phyloP scores from a whole-genome alignment of 192 early-diverging fungal genomes.

The Coemansia sp. region DNA sequence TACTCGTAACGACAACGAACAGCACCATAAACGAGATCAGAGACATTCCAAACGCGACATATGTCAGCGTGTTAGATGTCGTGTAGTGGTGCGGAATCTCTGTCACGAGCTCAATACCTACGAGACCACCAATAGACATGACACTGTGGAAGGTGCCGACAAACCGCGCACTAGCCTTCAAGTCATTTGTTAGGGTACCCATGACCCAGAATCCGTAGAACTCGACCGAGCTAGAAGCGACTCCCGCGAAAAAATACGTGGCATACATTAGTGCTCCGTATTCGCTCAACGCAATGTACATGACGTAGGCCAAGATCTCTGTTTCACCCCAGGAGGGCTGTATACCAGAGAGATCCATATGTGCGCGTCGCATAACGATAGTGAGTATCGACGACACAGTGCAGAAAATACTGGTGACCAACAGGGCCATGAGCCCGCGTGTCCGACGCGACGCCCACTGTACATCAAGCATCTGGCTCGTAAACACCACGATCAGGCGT shows the following conservation, averaged over 20 bases:
- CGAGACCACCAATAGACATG: conserved; percentile 38
- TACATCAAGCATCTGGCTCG: conserved; percentile 41
- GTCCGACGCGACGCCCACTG: conserved; percentile 30
- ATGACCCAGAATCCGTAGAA: conserved; percentile 52
- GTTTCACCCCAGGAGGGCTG: conserved; percentile 9
- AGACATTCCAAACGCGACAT: conserved; percentile 18
- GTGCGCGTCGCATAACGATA: conserved; percentile 2
- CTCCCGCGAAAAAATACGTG: conserved; percentile 38
- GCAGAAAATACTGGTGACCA: conserved; percentile 12
- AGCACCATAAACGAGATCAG: conserved; percentile 24
- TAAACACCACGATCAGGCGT: conserved; percentile 29
- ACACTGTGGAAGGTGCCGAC: conserved; percentile 40
- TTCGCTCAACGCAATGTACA: conserved; percentile 12
- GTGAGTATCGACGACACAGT: conserved; percentile 17
- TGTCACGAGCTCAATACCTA: conserved; percentile 28
- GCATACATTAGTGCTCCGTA: conserved; percentile 20
- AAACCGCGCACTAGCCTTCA: conserved; percentile 40
- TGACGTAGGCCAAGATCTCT: conserved; percentile 14
- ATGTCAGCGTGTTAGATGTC: conserved; percentile 31
- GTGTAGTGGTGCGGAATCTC: conserved; percentile 16
- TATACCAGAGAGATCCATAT: conserved; percentile 14
- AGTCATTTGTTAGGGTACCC: conserved; percentile 49
- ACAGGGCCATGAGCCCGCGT: conserved; percentile 23
- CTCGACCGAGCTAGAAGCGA: conserved; percentile 43
- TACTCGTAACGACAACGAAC: conserved; percentile 34